Base-by-base conservation (phyloP, 306 rosid genomes). In the Cucumis hystrix region DNA sequence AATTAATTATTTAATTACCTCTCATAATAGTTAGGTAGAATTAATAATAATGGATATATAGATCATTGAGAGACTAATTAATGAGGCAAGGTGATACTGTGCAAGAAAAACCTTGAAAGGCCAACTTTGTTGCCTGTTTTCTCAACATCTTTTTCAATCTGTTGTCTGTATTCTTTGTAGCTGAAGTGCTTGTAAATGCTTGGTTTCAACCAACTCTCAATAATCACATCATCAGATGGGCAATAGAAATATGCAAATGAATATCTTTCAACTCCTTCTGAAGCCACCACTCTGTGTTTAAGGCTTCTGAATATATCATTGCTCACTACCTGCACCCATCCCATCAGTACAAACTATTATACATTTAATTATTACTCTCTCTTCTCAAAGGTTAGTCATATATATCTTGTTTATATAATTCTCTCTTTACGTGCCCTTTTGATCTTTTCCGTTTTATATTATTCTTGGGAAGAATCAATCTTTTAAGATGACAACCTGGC, bases 61-160 rank as follows among this genome's bases (percentile, higher is more conserved):
- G 3, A 28, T 1, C 3, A 28, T 33, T 33, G 37, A 33, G 37
- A 33, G 37, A 33, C 5, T 33, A 33, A 33, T 33, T 33, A 30
- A 28, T 14, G 41, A 71, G 40, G 49, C 33, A 23, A 17, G 3
- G 11, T 18, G 3, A n/a, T 35, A 3, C 17, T 43, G 35, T 62
- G 55, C 21, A 41, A 59, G 70, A 86, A 88, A 85, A 91, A 91
- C 84, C 91, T 88, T 8, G 89, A 47, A 68, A 93, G 87, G 15
- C 98, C 98, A 67, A 89, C 83, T 88, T 91, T 91, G 65, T 87
- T 87, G 69, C 98, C 98, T 11, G 75, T 83, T 76, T 85, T 85
- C 64, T 75, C 71, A 52, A 87, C 89, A 79, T 93, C 98, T 75
- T 83, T 88, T 18, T 80, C 62, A 7, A 41, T 79, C 62, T 89